Evolutionary conservation across 495 filamentous ascomycete genomes (phyloP).

Genomic region (Penicillium bialowiezense): DNA sequence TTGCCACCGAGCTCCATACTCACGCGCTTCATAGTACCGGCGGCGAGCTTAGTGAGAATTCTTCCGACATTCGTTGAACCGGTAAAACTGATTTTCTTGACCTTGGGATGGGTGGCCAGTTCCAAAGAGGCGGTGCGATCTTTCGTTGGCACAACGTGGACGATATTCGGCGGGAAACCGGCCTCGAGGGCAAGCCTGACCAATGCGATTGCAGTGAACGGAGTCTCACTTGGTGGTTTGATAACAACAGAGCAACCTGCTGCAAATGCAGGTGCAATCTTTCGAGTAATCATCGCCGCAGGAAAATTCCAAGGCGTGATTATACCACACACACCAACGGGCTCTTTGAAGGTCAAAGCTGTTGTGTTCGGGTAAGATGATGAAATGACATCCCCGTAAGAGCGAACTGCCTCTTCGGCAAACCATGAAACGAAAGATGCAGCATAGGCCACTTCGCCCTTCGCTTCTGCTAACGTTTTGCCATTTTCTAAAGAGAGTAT

Average conservation of each 20-base stretch:
- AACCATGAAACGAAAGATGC: constrained; percentile 67
- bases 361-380: constrained; percentile 47
- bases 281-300: constrained; percentile 79
- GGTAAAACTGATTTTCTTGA: constrained; percentile 52
- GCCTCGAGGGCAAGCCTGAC: constrained; percentile 49
- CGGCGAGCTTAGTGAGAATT: constrained; percentile 40
- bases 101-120: constrained; percentile 15
- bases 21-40: constrained; percentile 68
- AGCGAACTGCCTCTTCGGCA: constrained; percentile 59
- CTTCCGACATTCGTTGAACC: constrained; percentile 29
- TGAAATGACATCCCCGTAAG: constrained; percentile 65
- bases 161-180: constrained; percentile 8
- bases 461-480: constrained; percentile 62
- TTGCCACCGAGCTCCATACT: constrained; percentile 91
- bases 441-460: constrained; percentile 59
- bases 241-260: constrained; percentile 49
- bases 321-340: constrained; percentile 34
- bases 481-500: constrained; percentile 55
- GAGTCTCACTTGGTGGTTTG: constrained; percentile 50
- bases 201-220: constrained; percentile 43
- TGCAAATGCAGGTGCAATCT: constrained; percentile 58
- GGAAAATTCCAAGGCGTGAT: constrained; percentile 75
- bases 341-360: constrained; percentile 30
- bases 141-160: constrained; percentile 25
- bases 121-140: constrained; percentile 27